Evolutionary conservation across 192 early-diverging fungal species (phyloP), one percentile per base, ranked within the genome.

Genomic region (Chytriomyces sp.): DNA sequence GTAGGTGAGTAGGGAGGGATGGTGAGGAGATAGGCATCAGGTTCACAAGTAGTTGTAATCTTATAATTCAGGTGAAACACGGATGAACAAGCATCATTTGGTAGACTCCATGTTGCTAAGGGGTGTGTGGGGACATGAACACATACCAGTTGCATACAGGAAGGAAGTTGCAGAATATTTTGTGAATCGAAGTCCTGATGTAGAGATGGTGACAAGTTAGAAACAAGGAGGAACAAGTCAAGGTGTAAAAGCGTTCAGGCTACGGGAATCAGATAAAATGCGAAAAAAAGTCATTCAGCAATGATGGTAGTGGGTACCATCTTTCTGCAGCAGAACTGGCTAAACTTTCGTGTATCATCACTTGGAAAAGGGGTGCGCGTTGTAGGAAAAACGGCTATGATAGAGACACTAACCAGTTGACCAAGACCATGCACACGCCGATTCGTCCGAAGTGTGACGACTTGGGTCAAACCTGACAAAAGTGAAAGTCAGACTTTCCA

Each of bases 291-390:
- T 54, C 65, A 52, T 68, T 68, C 65, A 55, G 52, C n/a, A n/a
- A n/a, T n/a, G n/a, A n/a, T n/a, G n/a, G n/a, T n/a, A n/a, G n/a
- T n/a, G 44, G 52, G 52, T 52, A 68, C 65, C 52, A 55, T 39
- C 52, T 38, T 54, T 68, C 65, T 55, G 65, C 25, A 55, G 65
- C 65, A 68, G 65, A 68, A 68, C 65, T 68, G 65, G 65, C 65
- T 53, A 68, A 68, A 54, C 65, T 54, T 52, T 19, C 39, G 52
- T 53, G n/a, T 68, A 36, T 52, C 52, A 52, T 68, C 65, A 3
- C n/a, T 14, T 49, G 39, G 10, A 62, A 36, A 14, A 25, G 17
- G 14, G 32, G 28, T 34, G 14, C 14, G 2, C 0, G 30, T 17
- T 0, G 30, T 14, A 62, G 30, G 60, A 14, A 37, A 62, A n/a